These are phyloP conservation scores for Paramecium sexaurelia DNA, from an alignment of 73 alveolate genomes.

Conservation along the genomic window DNA sequence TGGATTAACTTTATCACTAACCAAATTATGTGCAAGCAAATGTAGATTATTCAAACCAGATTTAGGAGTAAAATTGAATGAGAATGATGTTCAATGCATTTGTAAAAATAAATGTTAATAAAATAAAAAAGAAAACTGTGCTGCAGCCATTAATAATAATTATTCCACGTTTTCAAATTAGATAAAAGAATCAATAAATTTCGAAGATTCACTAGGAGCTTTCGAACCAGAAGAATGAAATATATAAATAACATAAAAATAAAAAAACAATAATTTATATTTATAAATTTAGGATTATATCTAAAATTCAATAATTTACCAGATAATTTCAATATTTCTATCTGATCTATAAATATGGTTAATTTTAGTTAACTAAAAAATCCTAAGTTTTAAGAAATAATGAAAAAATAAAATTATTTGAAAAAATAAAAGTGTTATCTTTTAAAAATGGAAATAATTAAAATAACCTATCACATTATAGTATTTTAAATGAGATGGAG, in stretches of 20 bases:
- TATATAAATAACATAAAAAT: neutral
- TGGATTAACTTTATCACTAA: neutral
- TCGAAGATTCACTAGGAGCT: constrained; percentile 12
- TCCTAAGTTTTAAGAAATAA: neutral
- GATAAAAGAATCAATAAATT: neutral
- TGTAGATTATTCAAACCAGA: constrained; percentile 32
- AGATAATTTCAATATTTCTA: too few relatives aligned
- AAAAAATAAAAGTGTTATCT: neutral
- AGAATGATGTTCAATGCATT: constrained; percentile 1
- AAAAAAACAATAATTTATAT: neutral
- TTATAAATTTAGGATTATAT: neutral
- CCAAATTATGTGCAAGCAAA: constrained; percentile 10
- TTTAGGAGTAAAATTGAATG: neutral
- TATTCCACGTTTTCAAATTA: neutral
- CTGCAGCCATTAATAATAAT: constrained; percentile 8
- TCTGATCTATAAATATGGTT: too few relatives aligned
- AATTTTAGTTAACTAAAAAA: neutral
- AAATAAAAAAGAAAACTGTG: neutral
- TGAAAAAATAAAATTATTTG: neutral
- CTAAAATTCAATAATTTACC: neutral
- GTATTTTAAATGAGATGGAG: too few relatives aligned
- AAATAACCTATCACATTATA: neutral
- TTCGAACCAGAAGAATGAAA: constrained; percentile 2
- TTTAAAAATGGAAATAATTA: neutral
- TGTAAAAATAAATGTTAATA: neutral